Percentiles rank a stretch among this genome's conserved stretches.
These are phyloP conservation scores for Naganishia kalamii DNA, from an alignment of 768 basidiomycete genomes.

Conservation along the genomic window DNA sequence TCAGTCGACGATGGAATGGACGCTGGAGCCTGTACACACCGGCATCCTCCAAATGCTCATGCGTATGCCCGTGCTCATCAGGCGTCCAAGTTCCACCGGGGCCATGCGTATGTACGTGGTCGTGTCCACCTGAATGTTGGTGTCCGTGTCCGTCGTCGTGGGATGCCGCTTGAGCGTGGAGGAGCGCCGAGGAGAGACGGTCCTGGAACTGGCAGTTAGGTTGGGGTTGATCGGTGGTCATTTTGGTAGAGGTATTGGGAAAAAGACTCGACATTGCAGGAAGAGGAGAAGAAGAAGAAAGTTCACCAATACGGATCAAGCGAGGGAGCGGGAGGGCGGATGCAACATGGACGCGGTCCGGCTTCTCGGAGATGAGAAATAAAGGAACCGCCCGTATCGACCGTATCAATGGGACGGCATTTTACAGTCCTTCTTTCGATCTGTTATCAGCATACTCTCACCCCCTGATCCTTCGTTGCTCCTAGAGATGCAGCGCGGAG, in stretches of 20 bases:
- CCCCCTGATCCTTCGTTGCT: no score
- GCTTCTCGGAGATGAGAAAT: no score
- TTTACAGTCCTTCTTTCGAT: no score
- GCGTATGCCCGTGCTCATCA: slow-evolving; percentile 86
- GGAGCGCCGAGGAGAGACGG: slow-evolving; percentile 35
- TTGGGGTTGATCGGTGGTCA: not conserved
- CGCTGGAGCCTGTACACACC: slow-evolving; percentile 51
- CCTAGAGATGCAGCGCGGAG: no score
- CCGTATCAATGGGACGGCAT: no score
- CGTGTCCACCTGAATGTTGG: slow-evolving; percentile 20
- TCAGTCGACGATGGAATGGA: not conserved
- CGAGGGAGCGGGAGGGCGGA: no score
- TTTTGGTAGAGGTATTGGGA: not conserved
- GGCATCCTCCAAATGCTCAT: slow-evolving; percentile 83
- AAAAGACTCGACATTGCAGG: not conserved
- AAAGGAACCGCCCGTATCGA: no score
- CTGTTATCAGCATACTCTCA: no score
- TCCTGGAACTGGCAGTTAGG: slow-evolving; percentile 45
- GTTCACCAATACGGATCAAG: no score
- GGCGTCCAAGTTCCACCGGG: slow-evolving; percentile 41
- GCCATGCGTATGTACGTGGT: slow-evolving; percentile 55
- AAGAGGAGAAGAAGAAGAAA: not conserved
- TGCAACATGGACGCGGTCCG: no score
- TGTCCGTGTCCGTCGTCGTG: slow-evolving; percentile 31
- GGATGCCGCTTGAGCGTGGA: slow-evolving; percentile 38